These are phyloP conservation scores for Murraya paniculata DNA, from an alignment of 345 rosid species.

Conservation along the genomic window DNA sequence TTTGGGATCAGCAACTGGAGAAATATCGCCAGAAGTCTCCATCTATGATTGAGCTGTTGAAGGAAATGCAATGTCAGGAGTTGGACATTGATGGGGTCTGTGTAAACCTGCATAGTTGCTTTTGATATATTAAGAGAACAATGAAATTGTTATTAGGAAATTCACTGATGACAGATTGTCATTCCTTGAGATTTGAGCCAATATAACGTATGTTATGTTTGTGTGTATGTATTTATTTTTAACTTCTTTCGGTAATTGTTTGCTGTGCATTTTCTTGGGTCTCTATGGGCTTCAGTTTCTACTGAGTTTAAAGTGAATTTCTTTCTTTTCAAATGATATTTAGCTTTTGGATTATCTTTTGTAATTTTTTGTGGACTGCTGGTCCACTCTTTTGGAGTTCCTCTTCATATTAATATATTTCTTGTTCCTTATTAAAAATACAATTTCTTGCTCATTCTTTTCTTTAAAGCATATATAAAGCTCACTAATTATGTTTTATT, in stretches of 20 bases:
- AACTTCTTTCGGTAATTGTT: not conserved
- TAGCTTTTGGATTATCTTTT: not conserved
- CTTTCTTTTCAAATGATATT: not conserved
- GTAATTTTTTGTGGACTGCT: not conserved
- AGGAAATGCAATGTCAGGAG: conserved; percentile 38
- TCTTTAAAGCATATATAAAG: not conserved
- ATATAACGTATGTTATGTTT: not conserved
- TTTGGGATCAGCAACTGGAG: conserved; percentile 49
- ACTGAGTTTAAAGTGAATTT: not conserved
- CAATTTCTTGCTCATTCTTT: not conserved
- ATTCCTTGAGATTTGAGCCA: not conserved
- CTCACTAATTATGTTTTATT: conserved; percentile 15
- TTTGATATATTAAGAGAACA: not conserved
- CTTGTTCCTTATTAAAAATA: not conserved
- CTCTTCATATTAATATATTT: too few relatives aligned
- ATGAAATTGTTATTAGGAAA: not conserved
- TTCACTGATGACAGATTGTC: not conserved
- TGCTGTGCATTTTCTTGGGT: not conserved
- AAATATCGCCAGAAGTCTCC: conserved; percentile 51
- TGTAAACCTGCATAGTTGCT: not conserved
- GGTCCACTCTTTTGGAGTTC: not conserved
- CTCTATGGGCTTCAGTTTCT: not conserved
- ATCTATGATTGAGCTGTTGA: conserved; percentile 57
- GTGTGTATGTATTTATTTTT: not conserved
- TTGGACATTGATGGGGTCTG: conserved; percentile 60